phyloP scores from a whole-genome alignment of 2,329 filamentous ascomycete species.

The Colletotrichum neosansevieriae region DNA sequence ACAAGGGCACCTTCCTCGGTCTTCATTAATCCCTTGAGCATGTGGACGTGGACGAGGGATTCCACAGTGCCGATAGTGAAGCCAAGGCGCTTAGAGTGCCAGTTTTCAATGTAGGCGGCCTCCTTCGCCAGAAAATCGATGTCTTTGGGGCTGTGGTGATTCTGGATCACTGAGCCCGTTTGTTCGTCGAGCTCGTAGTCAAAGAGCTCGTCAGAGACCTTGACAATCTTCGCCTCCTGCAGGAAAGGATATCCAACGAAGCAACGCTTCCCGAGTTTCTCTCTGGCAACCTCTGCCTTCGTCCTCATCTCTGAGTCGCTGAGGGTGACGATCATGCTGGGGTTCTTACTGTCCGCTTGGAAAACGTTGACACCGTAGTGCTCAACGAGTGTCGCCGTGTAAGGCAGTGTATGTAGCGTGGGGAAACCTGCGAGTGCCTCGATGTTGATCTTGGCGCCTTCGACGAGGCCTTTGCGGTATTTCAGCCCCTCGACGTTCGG shows the following conservation, averaged over 20 bases:
- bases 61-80: constrained; percentile 90
- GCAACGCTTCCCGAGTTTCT: constrained; percentile 85
- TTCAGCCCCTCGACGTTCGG: constrained; percentile 92
- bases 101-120: constrained; percentile 83
- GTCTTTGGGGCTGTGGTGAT: constrained; percentile 79
- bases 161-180: constrained; percentile 73
- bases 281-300: constrained; percentile 78
- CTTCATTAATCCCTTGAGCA: constrained; percentile 91
- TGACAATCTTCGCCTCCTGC: constrained; percentile 90
- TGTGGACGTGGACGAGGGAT: constrained; percentile 90
- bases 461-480: constrained; percentile 84
- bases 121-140: constrained; percentile 89
- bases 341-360: constrained; percentile 94
- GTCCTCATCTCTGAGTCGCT: constrained; percentile 79
- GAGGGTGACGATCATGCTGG: constrained; percentile 93
- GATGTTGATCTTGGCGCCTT: constrained; percentile 84
- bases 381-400: constrained; percentile 76
- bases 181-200: constrained; percentile 80
- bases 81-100: constrained; percentile 91
- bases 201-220: constrained; percentile 93
- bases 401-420: constrained; percentile 86
- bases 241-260: constrained; percentile 96
- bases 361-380: constrained; percentile 95
- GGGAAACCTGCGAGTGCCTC: constrained; percentile 94
- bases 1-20: constrained; percentile 90